Conservation (phyloP, 1,284 basidiomycete species). For the Cystobasidium slooffiae region DNA sequence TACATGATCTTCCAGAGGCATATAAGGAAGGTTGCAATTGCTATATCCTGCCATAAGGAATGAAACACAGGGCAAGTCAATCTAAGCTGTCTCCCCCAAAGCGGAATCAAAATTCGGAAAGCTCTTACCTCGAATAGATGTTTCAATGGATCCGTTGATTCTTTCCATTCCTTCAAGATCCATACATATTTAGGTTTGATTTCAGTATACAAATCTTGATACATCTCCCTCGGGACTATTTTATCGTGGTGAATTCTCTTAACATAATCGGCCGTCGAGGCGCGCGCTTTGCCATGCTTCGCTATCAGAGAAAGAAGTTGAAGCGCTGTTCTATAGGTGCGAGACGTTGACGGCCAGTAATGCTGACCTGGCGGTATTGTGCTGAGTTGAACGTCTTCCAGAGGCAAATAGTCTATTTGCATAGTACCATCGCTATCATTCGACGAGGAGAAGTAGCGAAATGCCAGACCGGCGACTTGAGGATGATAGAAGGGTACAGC, state of each 20-base stretch:
- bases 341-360: constrained; percentile 22
- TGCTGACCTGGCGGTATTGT: constrained; percentile 2
- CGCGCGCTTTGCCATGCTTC: constrained; percentile 80
- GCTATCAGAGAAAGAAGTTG: constrained; percentile 80
- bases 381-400: neutral
- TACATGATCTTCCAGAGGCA: constrained; percentile 82
- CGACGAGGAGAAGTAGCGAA: constrained; percentile 63
- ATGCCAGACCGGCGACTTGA: constrained; percentile 70
- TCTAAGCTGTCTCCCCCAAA: neutral
- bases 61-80: neutral
- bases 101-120: neutral
- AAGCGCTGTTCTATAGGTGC: constrained; percentile 59
- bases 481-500: constrained; percentile 79
- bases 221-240: constrained; percentile 73
- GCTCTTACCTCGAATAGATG: constrained; percentile 76
- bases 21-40: constrained; percentile 89
- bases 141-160: constrained; percentile 79
- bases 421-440: constrained; percentile 52
- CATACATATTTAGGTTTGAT: constrained; percentile 77
- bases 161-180: constrained; percentile 64
- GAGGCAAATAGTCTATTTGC: constrained; percentile 26
- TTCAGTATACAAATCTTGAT: constrained; percentile 83
- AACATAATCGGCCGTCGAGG: constrained; percentile 69
- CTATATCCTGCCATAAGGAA: constrained; percentile 69
- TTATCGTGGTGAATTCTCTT: constrained; percentile 86